These are phyloP conservation scores for Eucalyptus tenuipes DNA, from an alignment of 345 rosid species.

Conservation along the genomic window DNA sequence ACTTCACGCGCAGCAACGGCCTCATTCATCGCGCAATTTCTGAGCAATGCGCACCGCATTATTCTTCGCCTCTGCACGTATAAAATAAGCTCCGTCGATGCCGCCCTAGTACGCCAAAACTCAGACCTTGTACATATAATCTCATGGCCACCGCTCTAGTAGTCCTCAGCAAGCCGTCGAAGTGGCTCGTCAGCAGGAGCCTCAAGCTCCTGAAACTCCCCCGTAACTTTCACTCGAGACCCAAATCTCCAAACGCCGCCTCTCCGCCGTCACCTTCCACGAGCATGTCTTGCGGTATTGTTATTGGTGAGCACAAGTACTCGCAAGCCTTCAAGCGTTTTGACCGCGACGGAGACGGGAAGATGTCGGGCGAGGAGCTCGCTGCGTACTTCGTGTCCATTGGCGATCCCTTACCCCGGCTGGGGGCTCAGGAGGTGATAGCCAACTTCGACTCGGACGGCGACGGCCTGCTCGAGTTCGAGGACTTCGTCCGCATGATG, in stretches of 20 bases:
- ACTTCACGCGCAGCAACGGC: neutral
- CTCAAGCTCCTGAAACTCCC: neutral
- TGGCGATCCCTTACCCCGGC: slow-evolving; percentile 5
- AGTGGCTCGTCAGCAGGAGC: neutral
- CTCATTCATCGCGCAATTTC: neutral
- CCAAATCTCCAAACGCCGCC: neutral
- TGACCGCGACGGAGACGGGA: slow-evolving; percentile 6
- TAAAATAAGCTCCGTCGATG: neutral
- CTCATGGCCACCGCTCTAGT: neutral
- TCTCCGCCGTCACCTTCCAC: neutral
- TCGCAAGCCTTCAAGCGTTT: slow-evolving; percentile 8
- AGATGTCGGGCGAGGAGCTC: slow-evolving; percentile 10
- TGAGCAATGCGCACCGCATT: neutral
- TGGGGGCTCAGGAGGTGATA: neutral
- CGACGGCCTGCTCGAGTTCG: neutral
- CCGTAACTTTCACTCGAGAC: neutral
- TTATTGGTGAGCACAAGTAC: neutral
- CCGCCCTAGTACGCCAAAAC: neutral
- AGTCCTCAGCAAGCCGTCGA: neutral
- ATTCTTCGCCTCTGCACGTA: neutral
- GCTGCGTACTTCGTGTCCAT: slow-evolving; percentile 4
- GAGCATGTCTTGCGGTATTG: neutral
- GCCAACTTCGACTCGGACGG: slow-evolving; percentile 6
- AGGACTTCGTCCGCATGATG: slow-evolving; percentile 12
- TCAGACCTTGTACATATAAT: neutral